Evolutionary conservation across 768 basidiomycete genomes (phyloP).

Genomic region (Galerina sulciceps): DNA sequence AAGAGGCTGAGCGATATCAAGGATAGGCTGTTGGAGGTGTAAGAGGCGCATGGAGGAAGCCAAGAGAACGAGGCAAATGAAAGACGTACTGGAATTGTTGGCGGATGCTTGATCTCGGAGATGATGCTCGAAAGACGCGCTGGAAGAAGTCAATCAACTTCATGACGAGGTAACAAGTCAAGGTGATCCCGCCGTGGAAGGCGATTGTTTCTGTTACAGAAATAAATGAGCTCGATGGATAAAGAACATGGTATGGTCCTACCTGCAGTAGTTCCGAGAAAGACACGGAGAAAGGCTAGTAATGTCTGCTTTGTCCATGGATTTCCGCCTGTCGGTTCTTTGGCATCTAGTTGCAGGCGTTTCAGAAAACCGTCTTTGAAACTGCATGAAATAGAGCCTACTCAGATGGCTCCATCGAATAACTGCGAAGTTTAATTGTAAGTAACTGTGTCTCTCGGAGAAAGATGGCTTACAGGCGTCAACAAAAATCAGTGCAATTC

Average conservation of each 20-base stretch:
- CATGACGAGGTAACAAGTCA: constrained; percentile 59
- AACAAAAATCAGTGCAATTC: constrained; percentile 57
- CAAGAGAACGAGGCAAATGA: neutral
- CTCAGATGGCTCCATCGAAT: constrained; percentile 80
- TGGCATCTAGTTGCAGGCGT: neutral
- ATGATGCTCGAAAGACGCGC: constrained; percentile 16
- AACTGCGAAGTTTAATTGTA: constrained; percentile 44
- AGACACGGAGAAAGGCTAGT: constrained; percentile 55
- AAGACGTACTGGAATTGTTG: constrained; percentile 61
- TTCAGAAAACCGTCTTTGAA: neutral
- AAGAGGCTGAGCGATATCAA: constrained; percentile 79
- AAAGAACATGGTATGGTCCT: constrained; percentile 5
- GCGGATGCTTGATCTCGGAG: constrained; percentile 51
- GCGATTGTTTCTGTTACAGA: constrained; percentile 65
- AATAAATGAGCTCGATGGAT: neutral
- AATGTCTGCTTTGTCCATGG: constrained; percentile 59
- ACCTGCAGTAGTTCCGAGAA: constrained; percentile 72
- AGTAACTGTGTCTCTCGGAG: neutral
- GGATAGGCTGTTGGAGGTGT: constrained; percentile 52
- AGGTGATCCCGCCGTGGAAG: constrained; percentile 71
- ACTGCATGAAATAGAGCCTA: constrained; percentile 23
- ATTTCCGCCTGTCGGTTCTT: constrained; percentile 34
- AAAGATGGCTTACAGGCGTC: constrained; percentile 62
- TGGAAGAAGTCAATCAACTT: constrained; percentile 40
- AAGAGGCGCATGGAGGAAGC: neutral